Percentiles rank a stretch among this genome's conserved stretches.
Evolutionary conservation across 2,329 filamentous ascomycete species (phyloP).

Genomic region (Aspergillus phoenicis): DNA sequence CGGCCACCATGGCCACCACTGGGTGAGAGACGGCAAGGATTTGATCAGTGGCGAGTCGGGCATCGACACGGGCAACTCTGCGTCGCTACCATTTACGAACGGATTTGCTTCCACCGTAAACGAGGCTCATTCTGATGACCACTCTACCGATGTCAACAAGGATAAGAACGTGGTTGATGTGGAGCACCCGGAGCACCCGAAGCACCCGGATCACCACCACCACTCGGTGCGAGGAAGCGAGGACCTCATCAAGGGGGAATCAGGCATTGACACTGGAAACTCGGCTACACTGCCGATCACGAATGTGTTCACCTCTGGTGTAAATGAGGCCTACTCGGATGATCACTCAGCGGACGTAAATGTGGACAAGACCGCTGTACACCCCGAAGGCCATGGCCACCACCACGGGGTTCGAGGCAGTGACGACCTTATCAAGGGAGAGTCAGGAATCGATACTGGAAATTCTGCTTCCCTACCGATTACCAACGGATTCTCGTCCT

Average conservation of each 20-base stretch:
- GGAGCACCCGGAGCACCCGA: not conserved
- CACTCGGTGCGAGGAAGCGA: not conserved
- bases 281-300: conserved; percentile 4
- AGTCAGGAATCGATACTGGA: conserved; percentile 18
- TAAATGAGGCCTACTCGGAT: not conserved
- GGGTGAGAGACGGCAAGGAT: not conserved
- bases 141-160: conserved; percentile 25
- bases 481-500: not conserved
- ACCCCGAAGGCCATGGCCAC: not conserved
- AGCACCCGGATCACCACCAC: not conserved
- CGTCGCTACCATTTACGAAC: not conserved
- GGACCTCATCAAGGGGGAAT: not conserved
- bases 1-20: not conserved
- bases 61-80: conserved; percentile 20
- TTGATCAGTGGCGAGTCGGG: conserved; percentile 24
- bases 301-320: not conserved
- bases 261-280: conserved; percentile 20
- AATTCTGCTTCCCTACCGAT: conserved; percentile 10
- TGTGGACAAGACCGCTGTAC: too few relatives aligned
- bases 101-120: not conserved
- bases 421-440: not conserved
- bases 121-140: conserved; percentile 12
- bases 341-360: not conserved
- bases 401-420: not conserved
- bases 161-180: not conserved